A percentile compares a stretch with the other conserved stretches of the same genome.
These are phyloP conservation scores for Solanum dulcamara DNA, from an alignment of 257 asterid genomes.

Conservation along the genomic window DNA sequence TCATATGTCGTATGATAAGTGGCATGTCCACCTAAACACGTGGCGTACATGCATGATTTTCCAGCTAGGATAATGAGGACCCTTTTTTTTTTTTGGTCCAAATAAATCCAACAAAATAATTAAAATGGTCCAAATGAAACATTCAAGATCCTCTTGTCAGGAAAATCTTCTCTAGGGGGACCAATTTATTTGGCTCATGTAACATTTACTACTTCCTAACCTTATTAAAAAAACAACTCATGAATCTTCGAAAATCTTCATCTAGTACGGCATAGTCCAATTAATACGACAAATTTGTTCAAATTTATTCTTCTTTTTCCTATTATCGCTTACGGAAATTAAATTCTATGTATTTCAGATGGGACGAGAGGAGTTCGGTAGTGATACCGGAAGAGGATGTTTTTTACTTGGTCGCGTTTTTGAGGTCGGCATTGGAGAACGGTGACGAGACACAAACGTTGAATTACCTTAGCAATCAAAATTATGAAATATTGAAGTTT, in stretches of 20 bases:
- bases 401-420: constrained; percentile 63
- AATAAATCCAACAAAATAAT: neutral
- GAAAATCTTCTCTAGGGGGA: constrained; percentile 2
- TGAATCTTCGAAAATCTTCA: neutral
- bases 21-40: neutral
- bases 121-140: constrained; percentile 9
- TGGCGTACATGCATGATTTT: constrained; percentile 13
- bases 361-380: constrained; percentile 49
- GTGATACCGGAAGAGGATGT: constrained; percentile 68
- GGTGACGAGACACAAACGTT: constrained; percentile 46
- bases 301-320: neutral
- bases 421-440: constrained; percentile 47
- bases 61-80: neutral
- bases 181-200: neutral
- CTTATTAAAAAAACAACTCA: neutral
- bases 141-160: constrained; percentile 22
- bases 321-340: neutral
- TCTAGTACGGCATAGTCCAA: neutral
- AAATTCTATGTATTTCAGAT: constrained; percentile 15
- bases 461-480: constrained; percentile 43
- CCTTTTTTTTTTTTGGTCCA: neutral
- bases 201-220: neutral
- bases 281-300: neutral
- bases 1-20: neutral
- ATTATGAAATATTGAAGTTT: constrained; percentile 34